phyloP scores from a whole-genome alignment of 2,329 filamentous ascomycete species.

The Coniochaeta sp. region DNA sequence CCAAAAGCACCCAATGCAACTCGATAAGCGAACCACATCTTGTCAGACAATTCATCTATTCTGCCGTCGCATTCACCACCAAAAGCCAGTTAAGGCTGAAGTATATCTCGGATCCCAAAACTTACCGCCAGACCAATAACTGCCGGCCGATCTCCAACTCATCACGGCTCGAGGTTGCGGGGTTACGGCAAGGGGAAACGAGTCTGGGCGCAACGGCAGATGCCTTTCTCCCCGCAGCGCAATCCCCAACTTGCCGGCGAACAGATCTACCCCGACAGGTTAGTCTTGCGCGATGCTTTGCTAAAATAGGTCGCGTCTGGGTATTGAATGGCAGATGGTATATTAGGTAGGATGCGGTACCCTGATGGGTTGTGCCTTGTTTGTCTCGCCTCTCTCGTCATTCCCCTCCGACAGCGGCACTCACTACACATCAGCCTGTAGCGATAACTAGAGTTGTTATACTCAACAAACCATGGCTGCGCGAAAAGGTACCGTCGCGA shows the following conservation, averaged over 20 bases:
- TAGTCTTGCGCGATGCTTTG: neutral
- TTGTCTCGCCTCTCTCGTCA: neutral
- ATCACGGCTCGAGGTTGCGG: neutral
- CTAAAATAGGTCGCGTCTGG: neutral
- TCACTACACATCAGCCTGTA: neutral
- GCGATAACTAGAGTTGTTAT: no score
- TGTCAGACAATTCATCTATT: neutral
- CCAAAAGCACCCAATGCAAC: neutral
- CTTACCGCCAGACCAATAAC: neutral
- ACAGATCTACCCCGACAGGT: neutral
- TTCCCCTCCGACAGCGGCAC: neutral
- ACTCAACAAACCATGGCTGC: neutral
- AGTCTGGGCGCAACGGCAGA: neutral
- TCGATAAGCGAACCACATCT: neutral
- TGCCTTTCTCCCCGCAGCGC: neutral
- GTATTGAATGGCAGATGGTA: neutral
- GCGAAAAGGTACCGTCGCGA: slow-evolving; percentile 22
- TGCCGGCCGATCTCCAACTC: neutral
- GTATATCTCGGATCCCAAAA: neutral
- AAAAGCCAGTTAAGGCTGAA: neutral
- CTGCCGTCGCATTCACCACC: neutral
- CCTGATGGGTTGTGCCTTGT: neutral
- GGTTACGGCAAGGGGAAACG: neutral
- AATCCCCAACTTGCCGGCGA: neutral
- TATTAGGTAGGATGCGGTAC: neutral